Evolutionary conservation across 768 basidiomycete species (phyloP), one percentile per base, ranked within the genome.

Genomic region (Podaxis mareebaensis): DNA sequence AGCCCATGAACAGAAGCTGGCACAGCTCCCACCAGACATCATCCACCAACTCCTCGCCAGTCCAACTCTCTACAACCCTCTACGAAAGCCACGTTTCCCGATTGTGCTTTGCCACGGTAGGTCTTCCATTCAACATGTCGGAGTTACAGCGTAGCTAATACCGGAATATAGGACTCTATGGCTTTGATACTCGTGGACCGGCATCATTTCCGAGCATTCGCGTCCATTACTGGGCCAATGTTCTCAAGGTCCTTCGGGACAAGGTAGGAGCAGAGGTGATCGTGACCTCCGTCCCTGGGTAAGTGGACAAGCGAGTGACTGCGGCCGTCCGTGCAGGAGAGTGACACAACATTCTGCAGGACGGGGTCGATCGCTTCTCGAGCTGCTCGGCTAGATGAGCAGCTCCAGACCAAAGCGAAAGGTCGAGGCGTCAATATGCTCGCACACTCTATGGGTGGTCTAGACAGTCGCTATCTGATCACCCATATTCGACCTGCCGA

Each of bases 391-490:
- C 79, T 99, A 66, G 84, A 99, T 73, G 80, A 80, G 24, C 86
- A 90, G 67, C 82, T 99, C 11, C 80, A 85, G 61, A 71, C 78
- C 12, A 88, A 80, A 53, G 87, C 89, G 3, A 80, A 78, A 13
- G 95, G 93, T 4, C 85, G 89, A 53, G 93, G 91, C 8, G 76
- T 99, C 69, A 99, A 99, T 73, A 88, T 99, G 66, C 80, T 99
- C 51, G 97, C 93, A 0, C 97, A 99, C 72, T 96, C 94, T 6
- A 99, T 99, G 97, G 96, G 96, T 20, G 96, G 96, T 0, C 82
- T 99, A 8, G 97, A 99, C 71, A 95, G 95, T 71, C 85, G 97
- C 56, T 88, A 98, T 72, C 80, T 99, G 17, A 96, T 99, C 63
- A 87, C 93, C 2, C 91, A 91, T 73, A 81, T 96, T 68, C 85